These are phyloP conservation scores for Cyclostephanos tholiformis DNA, from an alignment of 108 stramenopile genomes.

Conservation along the genomic window DNA sequence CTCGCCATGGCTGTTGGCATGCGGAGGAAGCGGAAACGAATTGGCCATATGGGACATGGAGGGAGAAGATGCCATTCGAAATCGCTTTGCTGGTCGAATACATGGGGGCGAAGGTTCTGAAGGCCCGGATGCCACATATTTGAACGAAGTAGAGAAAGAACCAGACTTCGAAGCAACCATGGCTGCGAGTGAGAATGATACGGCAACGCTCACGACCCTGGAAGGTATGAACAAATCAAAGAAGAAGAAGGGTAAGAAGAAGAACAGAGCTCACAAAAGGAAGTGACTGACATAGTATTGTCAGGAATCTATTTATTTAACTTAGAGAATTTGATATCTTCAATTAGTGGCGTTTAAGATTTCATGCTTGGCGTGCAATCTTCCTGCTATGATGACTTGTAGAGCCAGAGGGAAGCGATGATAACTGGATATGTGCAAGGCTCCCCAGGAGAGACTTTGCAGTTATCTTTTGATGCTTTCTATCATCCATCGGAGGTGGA, in stretches of 20 bases:
- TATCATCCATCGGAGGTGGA: background rate
- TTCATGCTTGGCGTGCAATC: background rate
- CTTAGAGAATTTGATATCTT: background rate
- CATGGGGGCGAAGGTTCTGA: slow-evolving; percentile 17
- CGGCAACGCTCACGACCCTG: slow-evolving; percentile 28
- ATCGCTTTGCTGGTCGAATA: slow-evolving; percentile 67
- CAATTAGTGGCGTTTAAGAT: background rate
- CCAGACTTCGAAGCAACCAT: slow-evolving; percentile 78
- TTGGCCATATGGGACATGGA: slow-evolving; percentile 94
- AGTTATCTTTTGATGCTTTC: background rate
- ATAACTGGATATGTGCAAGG: background rate
- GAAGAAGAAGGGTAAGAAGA: slow-evolving; percentile 61
- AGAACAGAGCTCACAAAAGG: slow-evolving; percentile 65
- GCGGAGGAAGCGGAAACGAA: slow-evolving; percentile 89
- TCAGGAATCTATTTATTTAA: background rate
- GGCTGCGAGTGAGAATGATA: slow-evolving; percentile 44
- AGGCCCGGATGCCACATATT: slow-evolving; percentile 8
- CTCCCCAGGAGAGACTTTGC: background rate
- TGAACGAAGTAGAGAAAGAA: slow-evolving; percentile 30
- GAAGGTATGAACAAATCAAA: slow-evolving; percentile 69
- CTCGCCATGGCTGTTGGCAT: slow-evolving; percentile 85
- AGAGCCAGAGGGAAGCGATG: background rate
- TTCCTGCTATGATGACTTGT: background rate
- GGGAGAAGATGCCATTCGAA: slow-evolving; percentile 69
- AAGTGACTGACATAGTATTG: slow-evolving; percentile 2